Base-by-base conservation (phyloP, 352 stramenopile genomes). In the Phytophthora agathidicida region DNA sequence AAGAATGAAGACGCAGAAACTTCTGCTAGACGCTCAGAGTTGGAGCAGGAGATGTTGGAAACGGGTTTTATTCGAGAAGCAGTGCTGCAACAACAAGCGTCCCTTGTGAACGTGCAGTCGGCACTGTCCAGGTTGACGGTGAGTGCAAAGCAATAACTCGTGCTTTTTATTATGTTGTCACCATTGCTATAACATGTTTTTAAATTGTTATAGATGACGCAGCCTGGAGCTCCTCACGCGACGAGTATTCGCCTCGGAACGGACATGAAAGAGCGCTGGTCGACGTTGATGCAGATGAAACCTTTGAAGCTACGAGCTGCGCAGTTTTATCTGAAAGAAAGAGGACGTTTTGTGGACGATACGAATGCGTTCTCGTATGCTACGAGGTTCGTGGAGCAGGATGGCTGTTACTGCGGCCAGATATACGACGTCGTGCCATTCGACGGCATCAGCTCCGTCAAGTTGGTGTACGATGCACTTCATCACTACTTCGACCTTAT, bases 371-470 rank as follows among this genome's bases (percentile, higher is more conserved):
- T 53, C 31, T 57, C 60, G 6, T 66, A 72, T 14, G 27, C 51
- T 3, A 49, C 54, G 3, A 36, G 67, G 6, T 86, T 82, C 30
- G 46, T 64, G 28, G 70, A 64, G 3, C 32, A 61, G n/a, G 47
- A 64, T 1, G 70, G 70, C 0, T 68, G 72, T 24, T 76, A 53
- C 23, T 79, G 70, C 32, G 60, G 35, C 2, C 37, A 79, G 17
- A 63, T 61, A 3, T 77, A 80, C 39, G 71, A 82, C 41, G 55
- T 76, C 27, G 65, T 74, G 31, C 67, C 65, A 31, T 71, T 86
- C 16, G 66, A 69, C 5, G 63, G 43, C 2, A 30, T 59, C 10
- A 65, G 35, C 5, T 75, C 53, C 7, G 75, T 86, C n/a, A 64
- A 65, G 11, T 37, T 65, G 2, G 56, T 88, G 22, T 82, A 71